phyloP scores from a whole-genome alignment of 2,329 filamentous ascomycete species.

The Botryotinia globosa region DNA sequence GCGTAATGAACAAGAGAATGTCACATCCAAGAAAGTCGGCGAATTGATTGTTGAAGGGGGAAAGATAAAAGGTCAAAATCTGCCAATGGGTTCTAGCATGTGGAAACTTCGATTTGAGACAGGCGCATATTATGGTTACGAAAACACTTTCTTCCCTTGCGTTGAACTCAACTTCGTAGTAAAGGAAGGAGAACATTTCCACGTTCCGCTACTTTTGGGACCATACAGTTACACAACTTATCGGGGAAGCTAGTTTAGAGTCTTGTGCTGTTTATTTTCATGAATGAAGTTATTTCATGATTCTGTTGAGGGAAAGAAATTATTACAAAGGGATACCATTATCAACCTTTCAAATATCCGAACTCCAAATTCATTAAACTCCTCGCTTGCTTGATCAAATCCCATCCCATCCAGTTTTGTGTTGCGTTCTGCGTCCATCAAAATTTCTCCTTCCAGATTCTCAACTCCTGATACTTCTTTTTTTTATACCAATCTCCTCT shows the following conservation, averaged over 20 bases:
- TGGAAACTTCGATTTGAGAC: slow-evolving; percentile 75
- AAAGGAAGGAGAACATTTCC: slow-evolving; percentile 63
- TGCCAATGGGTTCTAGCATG: slow-evolving; percentile 39
- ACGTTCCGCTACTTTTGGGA: slow-evolving; percentile 74
- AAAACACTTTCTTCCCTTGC: slow-evolving; percentile 55
- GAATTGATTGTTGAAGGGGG: slow-evolving; percentile 24
- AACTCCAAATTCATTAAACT: slow-evolving; percentile 11
- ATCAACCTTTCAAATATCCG: slow-evolving; percentile 16
- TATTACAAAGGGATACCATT: slow-evolving; percentile 15
- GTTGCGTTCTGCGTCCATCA: neutral
- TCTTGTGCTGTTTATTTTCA: neutral
- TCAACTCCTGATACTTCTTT: neutral
- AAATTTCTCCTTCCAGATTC: neutral
- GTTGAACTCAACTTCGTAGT: slow-evolving; percentile 54
- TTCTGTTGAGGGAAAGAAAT: neutral
- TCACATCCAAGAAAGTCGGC: slow-evolving; percentile 1
- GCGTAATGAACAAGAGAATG: slow-evolving; percentile 37
- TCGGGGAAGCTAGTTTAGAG: slow-evolving; percentile 59
- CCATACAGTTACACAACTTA: slow-evolving; percentile 83
- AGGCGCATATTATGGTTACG: slow-evolving; percentile 65
- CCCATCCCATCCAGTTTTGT: neutral
- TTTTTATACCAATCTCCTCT: neutral
- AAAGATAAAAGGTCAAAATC: slow-evolving; percentile 2
- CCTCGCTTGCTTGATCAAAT: slow-evolving; percentile 17
- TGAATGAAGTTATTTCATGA: slow-evolving; percentile 15